Evolutionary conservation across 164 flowering plant genomes (phyloP).

Genomic region (Hamamelis virginiana): DNA sequence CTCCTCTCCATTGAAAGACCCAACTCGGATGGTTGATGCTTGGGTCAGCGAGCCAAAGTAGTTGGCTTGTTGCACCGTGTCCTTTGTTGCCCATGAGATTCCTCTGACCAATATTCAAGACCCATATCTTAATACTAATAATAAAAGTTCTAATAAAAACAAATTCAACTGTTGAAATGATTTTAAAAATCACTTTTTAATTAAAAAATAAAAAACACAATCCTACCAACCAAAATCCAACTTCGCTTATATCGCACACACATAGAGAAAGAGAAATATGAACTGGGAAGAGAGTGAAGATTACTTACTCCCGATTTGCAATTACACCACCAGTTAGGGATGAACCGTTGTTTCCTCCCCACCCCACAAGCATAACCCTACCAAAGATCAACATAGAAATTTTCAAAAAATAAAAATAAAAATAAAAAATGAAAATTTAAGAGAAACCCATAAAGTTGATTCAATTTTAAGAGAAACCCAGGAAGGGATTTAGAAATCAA

Average conservation of each 20-base stretch:
- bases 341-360: slow-evolving; percentile 99
- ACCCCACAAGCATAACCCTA: slow-evolving; percentile 99
- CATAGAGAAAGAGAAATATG: neutral
- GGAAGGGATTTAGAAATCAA: too few relatives aligned
- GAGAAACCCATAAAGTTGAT: neutral
- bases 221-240: neutral
- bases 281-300: neutral
- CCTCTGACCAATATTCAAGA: slow-evolving; percentile 49
- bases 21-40: slow-evolving; percentile 90
- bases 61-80: slow-evolving; percentile 93
- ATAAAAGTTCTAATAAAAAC: too few relatives aligned
- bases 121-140: slow-evolving; percentile 1
- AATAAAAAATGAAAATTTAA: slow-evolving; percentile 6
- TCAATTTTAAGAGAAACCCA: too few relatives aligned
- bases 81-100: slow-evolving; percentile 98
- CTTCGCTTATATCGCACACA: neutral
- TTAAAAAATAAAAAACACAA: neutral
- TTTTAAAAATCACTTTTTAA: neutral
- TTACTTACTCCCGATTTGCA: slow-evolving; percentile 86
- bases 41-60: slow-evolving; percentile 97
- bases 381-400: slow-evolving; percentile 7
- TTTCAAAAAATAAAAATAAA: neutral
- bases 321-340: slow-evolving; percentile 93
- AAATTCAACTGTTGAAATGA: too few relatives aligned
- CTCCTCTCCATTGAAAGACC: slow-evolving; percentile 97